A percentile compares a stretch with the other conserved stretches of the same genome.
Evolutionary conservation across 139 green algal genomes (phyloP).

Genomic region (Chara braunii): DNA sequence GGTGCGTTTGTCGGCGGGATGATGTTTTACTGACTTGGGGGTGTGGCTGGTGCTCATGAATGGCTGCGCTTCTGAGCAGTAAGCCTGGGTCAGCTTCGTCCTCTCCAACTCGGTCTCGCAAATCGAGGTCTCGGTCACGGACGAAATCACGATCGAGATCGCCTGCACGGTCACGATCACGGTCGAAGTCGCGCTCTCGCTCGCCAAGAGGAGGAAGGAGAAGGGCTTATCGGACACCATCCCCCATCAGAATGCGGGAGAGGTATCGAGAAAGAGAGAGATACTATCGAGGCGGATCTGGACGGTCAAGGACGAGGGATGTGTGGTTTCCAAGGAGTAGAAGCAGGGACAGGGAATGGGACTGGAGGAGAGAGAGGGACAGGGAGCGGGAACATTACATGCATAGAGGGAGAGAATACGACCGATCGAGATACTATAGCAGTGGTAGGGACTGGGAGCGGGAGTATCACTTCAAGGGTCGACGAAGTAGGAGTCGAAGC

Average conservation of each 20-base stretch:
- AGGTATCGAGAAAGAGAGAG: constrained; percentile 15
- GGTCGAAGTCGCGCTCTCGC: constrained; percentile 1
- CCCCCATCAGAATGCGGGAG: constrained; percentile 3
- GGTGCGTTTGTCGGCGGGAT: too few relatives aligned
- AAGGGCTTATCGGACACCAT: constrained; percentile 15
- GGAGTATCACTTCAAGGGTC: neutral
- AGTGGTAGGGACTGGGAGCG: constrained; percentile 6
- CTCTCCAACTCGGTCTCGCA: too few relatives aligned
- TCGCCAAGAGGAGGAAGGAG: neutral
- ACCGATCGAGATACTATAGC: constrained; percentile 3
- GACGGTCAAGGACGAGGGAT: neutral
- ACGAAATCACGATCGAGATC: constrained; percentile 26
- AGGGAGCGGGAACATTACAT: constrained; percentile 26
- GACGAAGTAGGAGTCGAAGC: neutral
- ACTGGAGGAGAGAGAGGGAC: constrained; percentile 28
- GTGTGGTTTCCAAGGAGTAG: constrained; percentile 7
- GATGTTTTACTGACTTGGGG: too few relatives aligned
- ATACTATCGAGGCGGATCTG: constrained; percentile 11
- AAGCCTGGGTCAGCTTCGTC: too few relatives aligned
- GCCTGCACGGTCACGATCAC: constrained; percentile 10
- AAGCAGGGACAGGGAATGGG: constrained; percentile 16
- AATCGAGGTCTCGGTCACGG: constrained; percentile 3
- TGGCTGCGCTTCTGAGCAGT: constrained; percentile 5
- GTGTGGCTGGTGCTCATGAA: too few relatives aligned
- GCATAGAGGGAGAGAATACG: constrained; percentile 20